Evolutionary conservation across 1,284 basidiomycete genomes (phyloP).

Genomic region (Cryptococcus sp.): DNA sequence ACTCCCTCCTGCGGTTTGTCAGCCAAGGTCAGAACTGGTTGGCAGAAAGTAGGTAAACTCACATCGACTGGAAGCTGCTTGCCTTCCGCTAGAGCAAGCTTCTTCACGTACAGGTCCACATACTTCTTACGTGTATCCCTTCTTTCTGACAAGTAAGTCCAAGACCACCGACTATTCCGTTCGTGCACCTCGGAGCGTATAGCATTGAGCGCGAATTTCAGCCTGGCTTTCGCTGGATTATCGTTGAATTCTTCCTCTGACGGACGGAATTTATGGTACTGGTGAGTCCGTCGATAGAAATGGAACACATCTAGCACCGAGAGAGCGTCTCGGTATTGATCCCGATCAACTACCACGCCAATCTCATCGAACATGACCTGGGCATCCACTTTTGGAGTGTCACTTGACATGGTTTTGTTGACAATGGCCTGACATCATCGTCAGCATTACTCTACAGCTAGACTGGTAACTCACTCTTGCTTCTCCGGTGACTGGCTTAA

Average conservation of each 20-base stretch:
- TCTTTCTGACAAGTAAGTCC: conserved; percentile 86
- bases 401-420: conserved; percentile 72
- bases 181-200: conserved; percentile 87
- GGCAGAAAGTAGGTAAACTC: conserved; percentile 19
- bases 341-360: conserved; percentile 85
- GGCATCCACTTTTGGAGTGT: conserved; percentile 82
- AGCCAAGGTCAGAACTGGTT: conserved; percentile 4
- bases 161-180: conserved; percentile 82
- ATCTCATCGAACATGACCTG: conserved; percentile 93
- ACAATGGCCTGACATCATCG: conserved; percentile 66
- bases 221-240: conserved; percentile 71
- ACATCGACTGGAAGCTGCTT: conserved; percentile 59
- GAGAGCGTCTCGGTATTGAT: conserved; percentile 94
- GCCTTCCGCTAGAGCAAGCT: conserved; percentile 56
- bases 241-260: conserved; percentile 62
- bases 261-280: conserved; percentile 83
- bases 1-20: conserved; percentile 60
- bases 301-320: conserved; percentile 97
- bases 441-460: conserved; percentile 1
- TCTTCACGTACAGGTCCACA: conserved; percentile 77
- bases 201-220: conserved; percentile 79
- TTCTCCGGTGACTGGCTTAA: conserved; percentile 95
- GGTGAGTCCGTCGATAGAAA: conserved; percentile 84
- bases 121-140: conserved; percentile 82
- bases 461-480: conserved; percentile 66